Conservation (phyloP, 1,284 basidiomycete genomes). For the Cryptococcus maquisensis region DNA sequence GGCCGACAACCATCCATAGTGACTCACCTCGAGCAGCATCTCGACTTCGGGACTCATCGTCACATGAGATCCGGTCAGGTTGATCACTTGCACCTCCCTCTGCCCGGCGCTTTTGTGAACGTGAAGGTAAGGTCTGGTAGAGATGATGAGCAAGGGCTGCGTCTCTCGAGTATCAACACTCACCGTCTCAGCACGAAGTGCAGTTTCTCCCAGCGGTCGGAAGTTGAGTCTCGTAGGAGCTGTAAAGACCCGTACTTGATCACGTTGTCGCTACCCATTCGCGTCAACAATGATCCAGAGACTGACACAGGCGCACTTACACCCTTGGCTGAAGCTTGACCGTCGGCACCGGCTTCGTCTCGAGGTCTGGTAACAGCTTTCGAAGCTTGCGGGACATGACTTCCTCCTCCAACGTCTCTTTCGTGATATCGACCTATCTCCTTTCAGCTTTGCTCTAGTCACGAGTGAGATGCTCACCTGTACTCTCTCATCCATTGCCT, state of each 20-base stretch:
- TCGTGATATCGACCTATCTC: slow-evolving; percentile 48
- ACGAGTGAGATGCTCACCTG: slow-evolving; percentile 55
- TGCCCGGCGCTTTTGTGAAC: slow-evolving; percentile 78
- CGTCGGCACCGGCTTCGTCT: slow-evolving; percentile 39
- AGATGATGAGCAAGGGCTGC: neutral
- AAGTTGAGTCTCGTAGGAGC: slow-evolving; percentile 71
- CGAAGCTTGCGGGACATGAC: slow-evolving; percentile 49
- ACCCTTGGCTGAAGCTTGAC: slow-evolving; percentile 64
- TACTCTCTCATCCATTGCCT: slow-evolving; percentile 67
- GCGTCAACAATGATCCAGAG: neutral
- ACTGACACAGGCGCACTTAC: slow-evolving; percentile 51
- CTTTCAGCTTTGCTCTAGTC: neutral
- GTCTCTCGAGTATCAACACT: slow-evolving; percentile 12
- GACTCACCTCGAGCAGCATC: slow-evolving; percentile 70
- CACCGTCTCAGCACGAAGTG: slow-evolving; percentile 88
- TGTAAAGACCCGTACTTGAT: slow-evolving; percentile 79
- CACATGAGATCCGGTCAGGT: slow-evolving; percentile 76
- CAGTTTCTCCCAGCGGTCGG: slow-evolving; percentile 72
- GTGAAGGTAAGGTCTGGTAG: slow-evolving; percentile 78
- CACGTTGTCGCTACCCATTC: slow-evolving; percentile 61
- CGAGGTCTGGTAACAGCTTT: slow-evolving; percentile 52
- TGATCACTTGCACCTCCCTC: slow-evolving; percentile 75
- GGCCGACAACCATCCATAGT: neutral
- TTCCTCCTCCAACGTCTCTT: slow-evolving; percentile 51
- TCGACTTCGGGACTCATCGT: slow-evolving; percentile 84